Base-by-base conservation (phyloP, 345 rosid genomes). In the Alliaria petiolata region DNA sequence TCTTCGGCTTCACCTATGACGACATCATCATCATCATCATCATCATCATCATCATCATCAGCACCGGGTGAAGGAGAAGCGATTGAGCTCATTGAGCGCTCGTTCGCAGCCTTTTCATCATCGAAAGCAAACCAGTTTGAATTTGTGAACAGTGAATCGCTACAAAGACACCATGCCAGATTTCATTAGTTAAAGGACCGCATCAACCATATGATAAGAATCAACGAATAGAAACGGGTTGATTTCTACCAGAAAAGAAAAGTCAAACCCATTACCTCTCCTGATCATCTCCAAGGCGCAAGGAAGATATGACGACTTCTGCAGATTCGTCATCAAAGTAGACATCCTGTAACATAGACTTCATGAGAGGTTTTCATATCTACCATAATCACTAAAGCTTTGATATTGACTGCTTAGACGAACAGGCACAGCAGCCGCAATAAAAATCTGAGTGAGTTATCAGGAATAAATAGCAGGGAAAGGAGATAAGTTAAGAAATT, bases 261-360 rank as follows among this genome's bases (percentile, higher is more conserved):
- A 61, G 16, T 52, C 2, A 2, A 49, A 34, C 19, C 28, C 42
- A 68, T 79, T 67, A 90, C 98, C 98, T 87, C 79, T 90, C 98
- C 73, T 88, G 86, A 66, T 88, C 93, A 72, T 88, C 95, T 72
- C 96, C 98, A 43, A 93, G 83, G 62, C 93, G 96, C 76, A 93
- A 79, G 69, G 98, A 90, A 75, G 98, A 93, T 79, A 93, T 90
- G 52, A 93, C 93, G 12, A 93, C 96, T 80, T 93, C 98, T 47
- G 97, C 97, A 79, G 97, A 93, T 83, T 90, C 96, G 78, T 93
- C 98, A 83, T 93, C 98, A 71, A 93, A 93, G 86, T 93, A 93
- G 65, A 90, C 92, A 76, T 93, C 98, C 98, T 93, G 92, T 62
- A 40, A 82, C 65, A 39, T 51, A 65, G 4, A 40, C 49, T 55